phyloP scores from a whole-genome alignment of 768 basidiomycete species.

The Erythrobasidium yunnanense region DNA sequence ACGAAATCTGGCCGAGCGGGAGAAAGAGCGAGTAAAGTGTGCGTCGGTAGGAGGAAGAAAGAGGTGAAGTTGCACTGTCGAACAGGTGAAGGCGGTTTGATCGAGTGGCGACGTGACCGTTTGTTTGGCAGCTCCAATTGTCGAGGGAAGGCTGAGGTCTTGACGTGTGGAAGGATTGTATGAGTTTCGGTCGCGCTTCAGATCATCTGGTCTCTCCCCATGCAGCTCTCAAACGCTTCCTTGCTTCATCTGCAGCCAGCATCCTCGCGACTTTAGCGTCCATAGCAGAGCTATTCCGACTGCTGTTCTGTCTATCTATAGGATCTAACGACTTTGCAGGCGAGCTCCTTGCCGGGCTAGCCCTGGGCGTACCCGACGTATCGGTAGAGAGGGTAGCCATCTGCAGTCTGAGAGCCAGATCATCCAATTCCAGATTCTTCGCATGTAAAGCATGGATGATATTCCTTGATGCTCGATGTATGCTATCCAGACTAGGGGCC shows the following conservation, averaged over 20 bases:
- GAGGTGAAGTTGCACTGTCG: too few relatives aligned
- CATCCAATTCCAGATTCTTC: constrained; percentile 40
- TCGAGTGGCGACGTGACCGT: too few relatives aligned
- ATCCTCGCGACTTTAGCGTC: not conserved
- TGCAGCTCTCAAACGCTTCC: constrained; percentile 10
- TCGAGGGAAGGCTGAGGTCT: too few relatives aligned
- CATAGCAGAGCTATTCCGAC: not conserved
- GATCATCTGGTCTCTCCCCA: too few relatives aligned
- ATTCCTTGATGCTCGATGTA: constrained; percentile 73
- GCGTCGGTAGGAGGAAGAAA: too few relatives aligned
- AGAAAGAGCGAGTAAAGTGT: too few relatives aligned
- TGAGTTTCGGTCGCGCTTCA: too few relatives aligned
- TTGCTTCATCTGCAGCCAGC: constrained; percentile 17
- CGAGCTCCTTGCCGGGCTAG: not conserved
- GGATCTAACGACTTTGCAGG: not conserved
- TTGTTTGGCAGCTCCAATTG: too few relatives aligned
- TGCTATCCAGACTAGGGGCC: constrained; percentile 70
- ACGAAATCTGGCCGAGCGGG: too few relatives aligned
- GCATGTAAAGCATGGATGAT: constrained; percentile 50
- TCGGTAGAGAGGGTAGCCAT: constrained; percentile 10
- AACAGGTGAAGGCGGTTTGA: too few relatives aligned
- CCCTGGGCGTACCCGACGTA: too few relatives aligned
- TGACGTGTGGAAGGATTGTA: too few relatives aligned
- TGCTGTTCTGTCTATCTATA: not conserved
- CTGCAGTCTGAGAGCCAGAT: constrained; percentile 38